phyloP scores from a whole-genome alignment of 1,139 yeast genomes.

The Protomyces gravidus region DNA sequence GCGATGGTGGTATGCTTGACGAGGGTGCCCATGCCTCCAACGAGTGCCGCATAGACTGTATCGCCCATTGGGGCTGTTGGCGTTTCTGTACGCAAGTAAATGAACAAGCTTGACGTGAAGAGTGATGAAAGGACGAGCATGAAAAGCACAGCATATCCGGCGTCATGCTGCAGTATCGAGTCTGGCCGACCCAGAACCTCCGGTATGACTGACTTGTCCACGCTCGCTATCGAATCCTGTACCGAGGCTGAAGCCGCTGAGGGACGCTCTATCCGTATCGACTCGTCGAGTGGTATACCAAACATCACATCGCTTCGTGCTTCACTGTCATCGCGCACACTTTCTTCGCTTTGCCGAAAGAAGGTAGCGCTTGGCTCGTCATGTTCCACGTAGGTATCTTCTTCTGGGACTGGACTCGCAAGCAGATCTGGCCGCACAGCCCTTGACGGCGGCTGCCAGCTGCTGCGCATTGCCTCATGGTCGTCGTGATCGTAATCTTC shows the following conservation, averaged over 20 bases:
- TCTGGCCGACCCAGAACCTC: slow-evolving; percentile 32
- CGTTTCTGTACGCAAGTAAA: slow-evolving; percentile 39
- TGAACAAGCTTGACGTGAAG: slow-evolving; percentile 41
- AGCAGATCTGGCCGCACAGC: background rate
- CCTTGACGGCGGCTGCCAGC: slow-evolving; percentile 18
- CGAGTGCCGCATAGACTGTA: slow-evolving; percentile 39
- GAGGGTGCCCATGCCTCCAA: slow-evolving; percentile 39
- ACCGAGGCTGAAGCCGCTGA: background rate
- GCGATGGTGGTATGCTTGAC: slow-evolving; percentile 39
- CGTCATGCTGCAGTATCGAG: slow-evolving; percentile 36
- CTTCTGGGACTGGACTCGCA: background rate
- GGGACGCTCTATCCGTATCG: slow-evolving; percentile 9
- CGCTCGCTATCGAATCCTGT: background rate
- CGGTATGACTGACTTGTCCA: background rate
- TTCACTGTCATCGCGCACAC: slow-evolving; percentile 2
- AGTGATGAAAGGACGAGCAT: slow-evolving; percentile 38
- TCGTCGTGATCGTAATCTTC: slow-evolving; percentile 10
- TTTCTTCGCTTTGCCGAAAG: background rate
- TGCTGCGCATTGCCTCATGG: slow-evolving; percentile 21
- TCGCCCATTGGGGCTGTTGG: slow-evolving; percentile 40
- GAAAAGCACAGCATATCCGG: slow-evolving; percentile 40
- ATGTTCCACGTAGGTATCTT: background rate
- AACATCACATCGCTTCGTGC: slow-evolving; percentile 18
- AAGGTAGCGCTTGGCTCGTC: background rate
- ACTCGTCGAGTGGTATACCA: slow-evolving; percentile 9